Evolutionary conservation across 106 monocot genomes (phyloP).

Genomic region (Dendrobium huoshanense): DNA sequence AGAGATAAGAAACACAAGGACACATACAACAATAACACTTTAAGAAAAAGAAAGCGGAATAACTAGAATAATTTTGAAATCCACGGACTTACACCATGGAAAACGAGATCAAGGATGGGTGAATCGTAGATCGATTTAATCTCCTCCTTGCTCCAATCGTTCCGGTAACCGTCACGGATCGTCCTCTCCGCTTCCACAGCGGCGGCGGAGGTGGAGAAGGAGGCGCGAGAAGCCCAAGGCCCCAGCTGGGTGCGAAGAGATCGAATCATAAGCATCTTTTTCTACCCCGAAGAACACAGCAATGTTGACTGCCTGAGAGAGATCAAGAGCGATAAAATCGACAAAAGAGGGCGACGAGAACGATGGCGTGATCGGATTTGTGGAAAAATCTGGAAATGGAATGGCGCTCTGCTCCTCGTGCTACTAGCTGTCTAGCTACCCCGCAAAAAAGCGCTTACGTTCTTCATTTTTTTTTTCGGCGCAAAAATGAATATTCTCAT

Average conservation of each 20-base stretch:
- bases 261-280: conserved; percentile 3
- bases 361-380: background rate
- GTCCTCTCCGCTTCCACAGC: conserved; percentile 72
- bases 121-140: conserved; percentile 86
- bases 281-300: background rate
- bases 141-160: conserved; percentile 75
- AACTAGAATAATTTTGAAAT: background rate
- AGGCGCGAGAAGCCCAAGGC: background rate
- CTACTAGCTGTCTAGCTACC: background rate
- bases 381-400: background rate
- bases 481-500: no score
- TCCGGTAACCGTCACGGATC: conserved; percentile 77
- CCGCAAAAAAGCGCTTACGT: no score
- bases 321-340: background rate
- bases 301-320: background rate
- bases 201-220: conserved; percentile 35
- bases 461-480: no score
- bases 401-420: background rate
- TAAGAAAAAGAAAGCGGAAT: background rate
- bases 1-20: background rate
- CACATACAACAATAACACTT: background rate
- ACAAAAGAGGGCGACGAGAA: background rate
- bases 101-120: conserved; percentile 90
- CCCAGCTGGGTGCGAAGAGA: background rate
- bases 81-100: conserved; percentile 54